These are phyloP conservation scores for Ceratonia siliqua DNA, from an alignment of 306 rosid species.

Conservation along the genomic window DNA sequence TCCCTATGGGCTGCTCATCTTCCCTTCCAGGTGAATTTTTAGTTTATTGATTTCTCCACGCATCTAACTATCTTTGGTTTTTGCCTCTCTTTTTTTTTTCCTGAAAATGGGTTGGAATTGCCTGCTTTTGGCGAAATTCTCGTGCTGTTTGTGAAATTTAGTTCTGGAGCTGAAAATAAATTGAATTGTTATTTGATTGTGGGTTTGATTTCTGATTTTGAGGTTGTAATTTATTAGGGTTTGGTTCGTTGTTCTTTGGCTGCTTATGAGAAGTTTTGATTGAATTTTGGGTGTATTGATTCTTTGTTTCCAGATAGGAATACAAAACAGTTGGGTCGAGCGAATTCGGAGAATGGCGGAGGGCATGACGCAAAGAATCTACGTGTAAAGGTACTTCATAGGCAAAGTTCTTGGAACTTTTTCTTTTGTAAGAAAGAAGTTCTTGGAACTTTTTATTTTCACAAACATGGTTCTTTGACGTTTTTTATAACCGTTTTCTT, in stretches of 20 bases:
- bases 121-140: background rate
- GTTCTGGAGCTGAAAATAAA: conserved; percentile 31
- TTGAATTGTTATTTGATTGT: background rate
- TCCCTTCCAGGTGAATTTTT: conserved; percentile 8
- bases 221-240: conserved; percentile 33
- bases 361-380: conserved; percentile 82
- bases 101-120: background rate
- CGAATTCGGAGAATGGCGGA: conserved; percentile 61
- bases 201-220: conserved; percentile 35
- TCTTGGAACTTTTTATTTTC: conserved; percentile 6
- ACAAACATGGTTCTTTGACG: background rate
- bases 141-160: background rate
- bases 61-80: background rate
- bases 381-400: conserved; percentile 75
- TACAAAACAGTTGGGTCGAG: conserved; percentile 62
- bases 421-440: too few species aligned
- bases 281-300: conserved; percentile 40
- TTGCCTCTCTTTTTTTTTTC: background rate
- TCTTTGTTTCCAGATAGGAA: conserved; percentile 65
- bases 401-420: background rate
- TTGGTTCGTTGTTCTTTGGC: background rate
- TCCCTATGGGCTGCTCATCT: conserved; percentile 14
- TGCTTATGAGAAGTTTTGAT: conserved; percentile 16
- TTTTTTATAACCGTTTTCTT: background rate
- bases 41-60: background rate